These are phyloP conservation scores for Aspergillus hiratsukae DNA, from an alignment of 2,329 filamentous ascomycete genomes.

Conservation along the genomic window DNA sequence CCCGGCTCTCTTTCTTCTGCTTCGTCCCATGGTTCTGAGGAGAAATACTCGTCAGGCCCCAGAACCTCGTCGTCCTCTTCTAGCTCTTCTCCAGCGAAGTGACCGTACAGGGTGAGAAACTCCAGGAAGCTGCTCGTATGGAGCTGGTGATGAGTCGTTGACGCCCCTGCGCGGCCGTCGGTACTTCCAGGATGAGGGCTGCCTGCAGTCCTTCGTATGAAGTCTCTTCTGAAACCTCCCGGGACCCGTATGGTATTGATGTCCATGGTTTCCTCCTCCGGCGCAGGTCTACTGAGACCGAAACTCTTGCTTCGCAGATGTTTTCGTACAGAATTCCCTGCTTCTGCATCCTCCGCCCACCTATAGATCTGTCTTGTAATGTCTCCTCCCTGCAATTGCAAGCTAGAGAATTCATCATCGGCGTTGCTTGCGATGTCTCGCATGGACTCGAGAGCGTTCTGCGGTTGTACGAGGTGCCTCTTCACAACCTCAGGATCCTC, in stretches of 20 bases:
- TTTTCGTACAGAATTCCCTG: conserved; percentile 53
- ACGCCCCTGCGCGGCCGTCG: conserved; percentile 31
- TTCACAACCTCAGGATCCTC: conserved; percentile 91
- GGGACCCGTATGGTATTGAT: conserved; percentile 90
- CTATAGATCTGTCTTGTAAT: conserved; percentile 93
- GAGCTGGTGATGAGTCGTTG: conserved; percentile 53
- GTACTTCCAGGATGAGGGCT: conserved; percentile 53
- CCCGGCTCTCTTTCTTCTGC: conserved; percentile 67
- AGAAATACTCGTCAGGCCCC: conserved; percentile 85
- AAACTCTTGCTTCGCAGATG: conserved; percentile 85
- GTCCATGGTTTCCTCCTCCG: conserved; percentile 74
- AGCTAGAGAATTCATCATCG: conserved; percentile 85
- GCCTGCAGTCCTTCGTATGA: conserved; percentile 69
- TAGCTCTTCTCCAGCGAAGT: conserved; percentile 94
- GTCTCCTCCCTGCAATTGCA: conserved; percentile 89
- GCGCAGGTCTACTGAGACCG: conserved; percentile 68
- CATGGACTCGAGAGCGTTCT: conserved; percentile 35
- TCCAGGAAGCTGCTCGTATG: conserved; percentile 93
- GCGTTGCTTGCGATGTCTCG: conserved; percentile 40
- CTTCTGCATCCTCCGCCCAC: conserved; percentile 86
- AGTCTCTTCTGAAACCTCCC: conserved; percentile 89
- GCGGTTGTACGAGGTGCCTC: conserved; percentile 78
- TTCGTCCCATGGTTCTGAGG: conserved; percentile 64
- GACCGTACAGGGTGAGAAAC: conserved; percentile 89
- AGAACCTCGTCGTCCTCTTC: conserved; percentile 94